Evolutionary conservation across 306 rosid genomes (phyloP).

Genomic region (Castanea crenata): DNA sequence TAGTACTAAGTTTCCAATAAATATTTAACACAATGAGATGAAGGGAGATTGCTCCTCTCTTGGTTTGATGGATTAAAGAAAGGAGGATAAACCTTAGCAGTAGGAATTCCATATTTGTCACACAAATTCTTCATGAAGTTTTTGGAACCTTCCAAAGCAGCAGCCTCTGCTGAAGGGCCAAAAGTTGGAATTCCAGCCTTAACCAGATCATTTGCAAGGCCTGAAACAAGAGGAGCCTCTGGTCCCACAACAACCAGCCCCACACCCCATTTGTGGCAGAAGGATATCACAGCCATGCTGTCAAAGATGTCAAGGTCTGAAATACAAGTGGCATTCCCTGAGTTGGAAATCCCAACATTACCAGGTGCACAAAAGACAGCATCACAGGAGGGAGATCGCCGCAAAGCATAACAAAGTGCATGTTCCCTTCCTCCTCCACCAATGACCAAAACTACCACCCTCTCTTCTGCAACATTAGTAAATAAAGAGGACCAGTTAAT

Average conservation of each 20-base stretch:
- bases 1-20: neutral
- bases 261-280: slow-evolving; percentile 68
- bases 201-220: slow-evolving; percentile 67
- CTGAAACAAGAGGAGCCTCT: slow-evolving; percentile 89
- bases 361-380: slow-evolving; percentile 87
- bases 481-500: slow-evolving; percentile 3
- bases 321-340: slow-evolving; percentile 81
- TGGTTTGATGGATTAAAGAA: neutral
- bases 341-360: slow-evolving; percentile 82
- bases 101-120: slow-evolving; percentile 83
- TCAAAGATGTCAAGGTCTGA: slow-evolving; percentile 61
- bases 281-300: slow-evolving; percentile 58
- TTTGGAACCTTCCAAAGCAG: slow-evolving; percentile 98
- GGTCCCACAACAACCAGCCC: slow-evolving; percentile 95
- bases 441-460: slow-evolving; percentile 66
- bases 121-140: slow-evolving; percentile 92
- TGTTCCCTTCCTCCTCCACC: slow-evolving; percentile 99
- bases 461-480: slow-evolving; percentile 33
- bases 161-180: slow-evolving; percentile 97
- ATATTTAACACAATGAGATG: neutral
- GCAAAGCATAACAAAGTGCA: slow-evolving; percentile 93
- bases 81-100: slow-evolving; percentile 72
- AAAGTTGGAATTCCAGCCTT: slow-evolving; percentile 79
- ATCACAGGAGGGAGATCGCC: slow-evolving; percentile 73
- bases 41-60: neutral